phyloP scores from a whole-genome alignment of 208 protist genomes.

The Acanthamoeba healyi region DNA sequence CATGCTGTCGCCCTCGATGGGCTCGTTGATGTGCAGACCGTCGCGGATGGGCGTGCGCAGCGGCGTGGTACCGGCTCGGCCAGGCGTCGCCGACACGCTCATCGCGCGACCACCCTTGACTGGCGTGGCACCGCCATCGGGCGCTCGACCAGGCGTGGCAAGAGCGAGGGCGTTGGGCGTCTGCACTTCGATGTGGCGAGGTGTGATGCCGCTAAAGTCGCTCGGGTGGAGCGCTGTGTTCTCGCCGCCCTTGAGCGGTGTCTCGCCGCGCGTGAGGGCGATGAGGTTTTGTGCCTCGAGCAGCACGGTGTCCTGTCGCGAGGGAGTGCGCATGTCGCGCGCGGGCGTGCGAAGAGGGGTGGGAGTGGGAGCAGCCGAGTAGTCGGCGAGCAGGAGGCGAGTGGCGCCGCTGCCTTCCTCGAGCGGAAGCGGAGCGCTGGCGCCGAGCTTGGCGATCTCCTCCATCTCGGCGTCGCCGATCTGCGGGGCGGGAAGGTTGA shows the following conservation, averaged over 20 bases:
- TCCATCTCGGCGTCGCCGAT: constrained; percentile 86
- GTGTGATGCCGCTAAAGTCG: constrained; percentile 88
- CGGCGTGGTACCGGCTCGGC: background rate
- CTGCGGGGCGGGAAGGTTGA: constrained; percentile 88
- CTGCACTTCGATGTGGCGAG: constrained; percentile 73
- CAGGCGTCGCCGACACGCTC: background rate
- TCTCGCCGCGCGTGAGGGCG: constrained; percentile 85
- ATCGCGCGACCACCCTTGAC: background rate
- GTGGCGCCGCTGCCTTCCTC: constrained; percentile 71
- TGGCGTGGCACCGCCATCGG: constrained; percentile 14
- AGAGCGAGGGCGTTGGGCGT: constrained; percentile 79
- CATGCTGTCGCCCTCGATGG: background rate
- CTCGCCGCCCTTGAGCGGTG: constrained; percentile 91
- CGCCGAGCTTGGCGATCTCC: constrained; percentile 82
- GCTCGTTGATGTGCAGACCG: constrained; percentile 77
- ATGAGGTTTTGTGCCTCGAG: constrained; percentile 91
- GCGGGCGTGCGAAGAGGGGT: background rate
- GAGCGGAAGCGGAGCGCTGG: background rate
- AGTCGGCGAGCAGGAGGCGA: constrained; percentile 74
- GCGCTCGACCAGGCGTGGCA: constrained; percentile 68
- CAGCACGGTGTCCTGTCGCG: constrained; percentile 85
- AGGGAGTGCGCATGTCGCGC: background rate
- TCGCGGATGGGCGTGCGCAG: constrained; percentile 74
- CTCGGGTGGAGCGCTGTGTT: constrained; percentile 86
- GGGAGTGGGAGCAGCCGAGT: constrained; percentile 49